Evolutionary conservation across 169 alveolate species (phyloP), one percentile per base, ranked within the genome.

Genomic region (Eimeria brunetti): DNA sequence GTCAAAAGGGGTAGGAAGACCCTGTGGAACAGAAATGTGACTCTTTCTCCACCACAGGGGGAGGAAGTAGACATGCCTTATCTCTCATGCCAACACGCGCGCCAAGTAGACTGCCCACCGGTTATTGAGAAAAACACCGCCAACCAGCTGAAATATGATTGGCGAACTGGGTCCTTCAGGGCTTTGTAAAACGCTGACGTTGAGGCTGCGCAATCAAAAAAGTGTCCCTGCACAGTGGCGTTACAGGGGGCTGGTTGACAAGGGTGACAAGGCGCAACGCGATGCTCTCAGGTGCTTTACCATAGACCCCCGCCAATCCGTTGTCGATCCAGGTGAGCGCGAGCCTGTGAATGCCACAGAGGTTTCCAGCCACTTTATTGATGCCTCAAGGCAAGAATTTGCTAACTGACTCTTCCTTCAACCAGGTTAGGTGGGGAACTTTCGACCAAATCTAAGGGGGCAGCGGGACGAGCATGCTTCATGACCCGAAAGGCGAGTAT

Each of bases 211-310:
- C 80, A 98, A 98, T 95, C 97, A 96, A 56, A 97, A 98, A 96
- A 98, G 98, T 95, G 99, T 98, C 1, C 98, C 98, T 51, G 98
- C 99, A 86, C 98, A 97, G 64, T 98, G 99, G 99, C 95, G 97
- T 0, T 97, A 97, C 60, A 92, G 97, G 44, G 97, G 96, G 58
- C 97, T 98, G 60, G 97, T 94, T 44, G 98, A 97, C 89, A 96
- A 96, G 69, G 96, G 98, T 0, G 98, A 97, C 86, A 97, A 94
- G 62, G 92, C 81, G 49, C 83, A 86, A 62, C 78, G 92, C 36
- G 92, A 86, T 18, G 92, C 92, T 60, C 64, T 86, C 20, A 41
- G n/a, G 81, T 86, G 92, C 53, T 86, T 86, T 41, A 62, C 64
- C 49, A 53, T 86, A 33, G 92, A 86, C 20, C 92, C 92, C 27